These are phyloP conservation scores for Daedaleopsis nitida DNA, from an alignment of 768 basidiomycete species.

Conservation along the genomic window DNA sequence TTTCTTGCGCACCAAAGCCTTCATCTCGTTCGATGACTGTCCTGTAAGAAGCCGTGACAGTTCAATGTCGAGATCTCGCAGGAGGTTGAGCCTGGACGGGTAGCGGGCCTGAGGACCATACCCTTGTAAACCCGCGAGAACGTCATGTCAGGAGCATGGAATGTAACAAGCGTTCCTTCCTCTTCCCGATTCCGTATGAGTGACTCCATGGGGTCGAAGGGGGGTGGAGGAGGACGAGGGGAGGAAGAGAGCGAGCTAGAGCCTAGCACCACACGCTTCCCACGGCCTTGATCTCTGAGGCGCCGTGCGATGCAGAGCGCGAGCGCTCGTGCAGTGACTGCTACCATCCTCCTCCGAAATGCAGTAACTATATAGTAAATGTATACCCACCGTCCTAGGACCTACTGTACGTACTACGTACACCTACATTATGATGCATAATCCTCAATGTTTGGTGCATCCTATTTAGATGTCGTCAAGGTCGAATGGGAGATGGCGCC, in stretches of 20 bases:
- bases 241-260: not conserved
- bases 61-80: not conserved
- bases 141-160: slow-evolving; percentile 36
- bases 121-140: slow-evolving; percentile 48
- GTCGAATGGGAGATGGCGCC: too few relatives aligned
- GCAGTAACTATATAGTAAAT: too few relatives aligned
- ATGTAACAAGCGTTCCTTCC: slow-evolving; percentile 39
- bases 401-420: too few relatives aligned
- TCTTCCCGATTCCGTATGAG: slow-evolving; percentile 11
- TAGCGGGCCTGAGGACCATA: slow-evolving; percentile 23
- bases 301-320: too few relatives aligned
- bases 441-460: too few relatives aligned
- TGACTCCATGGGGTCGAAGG: slow-evolving; percentile 5
- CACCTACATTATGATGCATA: too few relatives aligned
- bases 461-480: too few relatives aligned
- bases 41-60: slow-evolving; percentile 41
- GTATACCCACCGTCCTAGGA: too few relatives aligned
- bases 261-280: too few relatives aligned
- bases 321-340: too few relatives aligned
- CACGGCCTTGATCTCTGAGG: too few relatives aligned
- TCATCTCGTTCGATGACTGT: slow-evolving; percentile 57
- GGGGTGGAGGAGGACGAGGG: not conserved
- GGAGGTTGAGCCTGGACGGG: not conserved
- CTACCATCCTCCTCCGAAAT: too few relatives aligned
- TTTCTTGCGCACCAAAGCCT: slow-evolving; percentile 61